These are phyloP conservation scores for Xylaria hypoxylon DNA, from an alignment of 2,329 filamentous ascomycete species.

Conservation along the genomic window DNA sequence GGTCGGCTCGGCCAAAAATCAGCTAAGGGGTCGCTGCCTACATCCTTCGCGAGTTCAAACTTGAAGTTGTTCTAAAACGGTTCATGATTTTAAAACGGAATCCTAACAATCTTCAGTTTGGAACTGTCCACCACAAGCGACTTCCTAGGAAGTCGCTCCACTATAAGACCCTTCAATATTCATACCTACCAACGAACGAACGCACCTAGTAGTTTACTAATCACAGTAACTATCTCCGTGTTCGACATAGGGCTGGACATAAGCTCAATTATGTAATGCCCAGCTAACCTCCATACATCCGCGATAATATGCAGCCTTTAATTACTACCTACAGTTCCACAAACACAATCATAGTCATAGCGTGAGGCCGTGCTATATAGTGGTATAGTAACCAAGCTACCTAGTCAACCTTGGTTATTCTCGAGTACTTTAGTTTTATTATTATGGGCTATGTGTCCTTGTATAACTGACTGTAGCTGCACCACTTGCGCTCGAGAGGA, in stretches of 20 bases:
- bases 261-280: slow-evolving; percentile 5
- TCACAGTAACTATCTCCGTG: slow-evolving; percentile 3
- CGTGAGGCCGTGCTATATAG: slow-evolving; percentile 3
- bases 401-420: slow-evolving; percentile 2
- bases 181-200: slow-evolving; percentile 3
- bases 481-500: slow-evolving; percentile 7
- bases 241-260: background rate
- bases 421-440: no score
- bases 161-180: no score
- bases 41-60: slow-evolving; percentile 1
- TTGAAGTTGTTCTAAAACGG: slow-evolving; percentile 13
- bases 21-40: no score
- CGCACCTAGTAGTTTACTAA: slow-evolving; percentile 4
- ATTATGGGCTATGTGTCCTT: slow-evolving; percentile 3
- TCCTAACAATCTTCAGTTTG: slow-evolving; percentile 4
- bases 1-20: no score
- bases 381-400: slow-evolving; percentile 4
- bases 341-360: slow-evolving; percentile 6
- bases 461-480: slow-evolving; percentile 4
- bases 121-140: slow-evolving; percentile 8
- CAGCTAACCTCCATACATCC: slow-evolving; percentile 3
- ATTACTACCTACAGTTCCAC: slow-evolving; percentile 3
- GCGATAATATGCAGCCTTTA: slow-evolving; percentile 3
- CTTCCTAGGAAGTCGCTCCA: no score
- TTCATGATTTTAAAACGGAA: slow-evolving; percentile 8